Evolutionary conservation across 179 eudicot genomes (phyloP).

Genomic region (Beta lomatogona): DNA sequence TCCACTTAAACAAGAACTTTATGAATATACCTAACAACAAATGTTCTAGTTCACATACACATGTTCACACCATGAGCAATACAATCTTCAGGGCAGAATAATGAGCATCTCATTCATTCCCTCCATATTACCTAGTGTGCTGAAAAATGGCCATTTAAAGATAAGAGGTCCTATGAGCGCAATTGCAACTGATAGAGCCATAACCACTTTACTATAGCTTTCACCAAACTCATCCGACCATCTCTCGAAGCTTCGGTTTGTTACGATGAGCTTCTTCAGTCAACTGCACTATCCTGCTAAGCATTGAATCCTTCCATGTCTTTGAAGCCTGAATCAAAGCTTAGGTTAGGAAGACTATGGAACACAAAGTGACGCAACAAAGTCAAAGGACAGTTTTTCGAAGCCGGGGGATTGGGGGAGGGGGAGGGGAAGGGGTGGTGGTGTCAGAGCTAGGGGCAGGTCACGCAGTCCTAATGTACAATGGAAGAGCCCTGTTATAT

Average conservation of each 20-base stretch:
- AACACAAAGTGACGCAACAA: not conserved
- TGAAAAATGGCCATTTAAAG: conserved; percentile 89
- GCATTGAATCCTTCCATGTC: conserved; percentile 95
- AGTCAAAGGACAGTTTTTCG: not conserved
- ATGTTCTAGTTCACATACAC: conserved; percentile 6
- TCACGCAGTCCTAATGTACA: not conserved
- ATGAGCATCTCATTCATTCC: not conserved
- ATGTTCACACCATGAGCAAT: conserved; percentile 16
- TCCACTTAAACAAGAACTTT: not conserved
- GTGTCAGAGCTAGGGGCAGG: no score
- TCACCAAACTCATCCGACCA: conserved; percentile 99
- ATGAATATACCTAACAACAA: not conserved
- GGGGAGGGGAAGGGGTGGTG: no score
- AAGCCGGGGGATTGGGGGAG: no score
- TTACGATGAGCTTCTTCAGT: conserved; percentile 92
- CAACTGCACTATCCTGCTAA: conserved; percentile 83
- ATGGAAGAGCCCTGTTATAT: not conserved
- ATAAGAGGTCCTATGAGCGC: conserved; percentile 86
- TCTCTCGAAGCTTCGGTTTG: conserved; percentile 92
- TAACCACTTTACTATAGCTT: conserved; percentile 81
- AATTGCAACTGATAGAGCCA: conserved; percentile 75
- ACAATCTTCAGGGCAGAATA: not conserved
- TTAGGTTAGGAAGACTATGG: conserved; percentile 16
- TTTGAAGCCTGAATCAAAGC: no score
- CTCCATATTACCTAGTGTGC: conserved; percentile 70